phyloP scores from a whole-genome alignment of 768 basidiomycete species.

The Botryobasidium botryosum region DNA sequence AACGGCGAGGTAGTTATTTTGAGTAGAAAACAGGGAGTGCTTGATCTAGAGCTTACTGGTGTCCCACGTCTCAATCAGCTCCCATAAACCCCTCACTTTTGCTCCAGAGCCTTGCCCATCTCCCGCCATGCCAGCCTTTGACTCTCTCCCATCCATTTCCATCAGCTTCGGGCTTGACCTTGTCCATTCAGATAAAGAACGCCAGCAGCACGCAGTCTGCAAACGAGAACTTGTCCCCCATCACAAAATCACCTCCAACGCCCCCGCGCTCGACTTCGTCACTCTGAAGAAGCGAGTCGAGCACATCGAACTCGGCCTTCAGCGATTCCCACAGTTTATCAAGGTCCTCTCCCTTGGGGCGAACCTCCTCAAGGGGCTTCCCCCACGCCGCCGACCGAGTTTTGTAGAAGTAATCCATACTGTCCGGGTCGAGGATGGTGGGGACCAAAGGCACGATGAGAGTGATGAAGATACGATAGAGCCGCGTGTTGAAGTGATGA shows the following conservation, averaged over 20 bases:
- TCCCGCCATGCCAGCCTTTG: slow-evolving; percentile 1
- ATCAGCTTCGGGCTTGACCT: neutral
- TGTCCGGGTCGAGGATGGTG: neutral
- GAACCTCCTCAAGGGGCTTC: neutral
- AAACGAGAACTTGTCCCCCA: slow-evolving; percentile 2
- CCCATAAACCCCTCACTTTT: neutral
- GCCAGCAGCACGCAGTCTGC: neutral
- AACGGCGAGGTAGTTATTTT: no score
- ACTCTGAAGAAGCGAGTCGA: neutral
- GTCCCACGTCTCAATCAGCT: no score
- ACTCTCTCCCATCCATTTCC: neutral
- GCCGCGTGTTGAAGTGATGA: neutral
- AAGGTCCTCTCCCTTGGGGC: neutral
- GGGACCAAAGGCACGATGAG: neutral
- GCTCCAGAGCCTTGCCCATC: slow-evolving; percentile 1
- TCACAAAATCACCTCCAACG: slow-evolving; percentile 6
- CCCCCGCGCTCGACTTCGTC: no score
- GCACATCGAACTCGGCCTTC: neutral
- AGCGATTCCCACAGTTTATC: neutral
- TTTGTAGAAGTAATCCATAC: neutral
- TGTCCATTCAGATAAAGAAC: neutral
- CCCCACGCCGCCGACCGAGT: neutral
- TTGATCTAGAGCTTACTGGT: no score
- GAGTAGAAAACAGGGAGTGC: no score
- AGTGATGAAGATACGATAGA: neutral